Evolutionary conservation across 345 rosid species (phyloP).

Genomic region (Moricandia moricandioides): DNA sequence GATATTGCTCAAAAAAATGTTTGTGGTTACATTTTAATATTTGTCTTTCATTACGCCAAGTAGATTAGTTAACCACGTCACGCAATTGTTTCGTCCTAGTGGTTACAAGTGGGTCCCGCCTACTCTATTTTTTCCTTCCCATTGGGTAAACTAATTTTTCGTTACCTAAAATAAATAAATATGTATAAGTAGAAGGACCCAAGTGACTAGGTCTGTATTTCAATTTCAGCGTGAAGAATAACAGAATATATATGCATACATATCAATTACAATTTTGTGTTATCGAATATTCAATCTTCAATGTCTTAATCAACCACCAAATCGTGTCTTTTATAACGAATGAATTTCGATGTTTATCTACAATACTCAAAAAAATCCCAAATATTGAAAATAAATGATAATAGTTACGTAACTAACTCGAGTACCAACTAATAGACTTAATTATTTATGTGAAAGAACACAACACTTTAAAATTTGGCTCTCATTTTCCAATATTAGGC

Average conservation of each 20-base stretch:
- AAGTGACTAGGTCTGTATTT: neutral
- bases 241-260: neutral
- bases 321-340: constrained; percentile 13
- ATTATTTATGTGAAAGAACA: constrained; percentile 4
- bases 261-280: neutral
- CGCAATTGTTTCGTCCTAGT: constrained; percentile 12
- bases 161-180: constrained; percentile 3
- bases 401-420: constrained; percentile 33
- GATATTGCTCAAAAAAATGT: too few relatives aligned
- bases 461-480: neutral
- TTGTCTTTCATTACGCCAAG: constrained; percentile 26
- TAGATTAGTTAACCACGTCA: constrained; percentile 37
- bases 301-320: constrained; percentile 31
- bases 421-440: constrained; percentile 7
- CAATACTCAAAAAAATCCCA: neutral
- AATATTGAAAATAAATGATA: neutral
- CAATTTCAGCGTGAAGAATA: neutral
- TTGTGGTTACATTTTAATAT: too few relatives aligned
- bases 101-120: constrained; percentile 3
- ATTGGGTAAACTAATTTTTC: neutral
- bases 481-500: constrained; percentile 11
- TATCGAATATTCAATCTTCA: neutral
- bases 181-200: neutral
- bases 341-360: constrained; percentile 28
- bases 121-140: neutral